These are phyloP conservation scores for Cladosporium sphaerospermum DNA, from an alignment of 2,329 filamentous ascomycete species.

Conservation along the genomic window DNA sequence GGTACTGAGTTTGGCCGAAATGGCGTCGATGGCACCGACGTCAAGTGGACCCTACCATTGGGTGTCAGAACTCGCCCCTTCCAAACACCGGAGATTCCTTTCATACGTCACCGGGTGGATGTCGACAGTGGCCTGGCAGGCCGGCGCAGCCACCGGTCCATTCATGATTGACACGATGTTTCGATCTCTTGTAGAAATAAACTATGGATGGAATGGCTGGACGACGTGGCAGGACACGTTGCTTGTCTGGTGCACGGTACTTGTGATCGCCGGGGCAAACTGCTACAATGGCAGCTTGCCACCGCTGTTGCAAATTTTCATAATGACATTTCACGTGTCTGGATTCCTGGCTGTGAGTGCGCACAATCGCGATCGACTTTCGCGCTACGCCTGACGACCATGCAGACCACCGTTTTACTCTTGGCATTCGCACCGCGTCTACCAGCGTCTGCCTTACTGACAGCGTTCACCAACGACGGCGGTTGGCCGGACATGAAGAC, in stretches of 20 bases:
- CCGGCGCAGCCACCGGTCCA: constrained; percentile 42
- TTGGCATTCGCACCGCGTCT: constrained; percentile 28
- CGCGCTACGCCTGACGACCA: background rate
- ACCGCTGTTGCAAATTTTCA: constrained; percentile 34
- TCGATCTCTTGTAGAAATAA: constrained; percentile 39
- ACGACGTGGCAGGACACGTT: constrained; percentile 45
- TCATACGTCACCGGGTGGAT: constrained; percentile 40
- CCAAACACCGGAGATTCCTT: constrained; percentile 23
- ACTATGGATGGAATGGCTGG: constrained; percentile 35
- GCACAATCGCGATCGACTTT: background rate
- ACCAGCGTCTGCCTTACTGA: constrained; percentile 27
- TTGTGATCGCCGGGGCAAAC: constrained; percentile 40
- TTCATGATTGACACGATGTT: constrained; percentile 46
- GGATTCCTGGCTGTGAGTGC: constrained; percentile 33
- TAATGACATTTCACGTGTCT: constrained; percentile 34
- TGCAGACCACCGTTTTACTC: constrained; percentile 30
- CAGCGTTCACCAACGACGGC: constrained; percentile 32
- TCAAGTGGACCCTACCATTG: constrained; percentile 28
- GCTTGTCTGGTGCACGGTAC: constrained; percentile 41
- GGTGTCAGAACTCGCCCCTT: constrained; percentile 28
- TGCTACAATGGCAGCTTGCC: constrained; percentile 29
- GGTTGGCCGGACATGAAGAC: constrained; percentile 32
- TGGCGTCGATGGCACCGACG: constrained; percentile 31
- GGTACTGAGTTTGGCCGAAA: constrained; percentile 28
- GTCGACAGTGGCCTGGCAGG: constrained; percentile 45